Conservation (phyloP, 306 rosid species). For the Vachellia collinsii region DNA sequence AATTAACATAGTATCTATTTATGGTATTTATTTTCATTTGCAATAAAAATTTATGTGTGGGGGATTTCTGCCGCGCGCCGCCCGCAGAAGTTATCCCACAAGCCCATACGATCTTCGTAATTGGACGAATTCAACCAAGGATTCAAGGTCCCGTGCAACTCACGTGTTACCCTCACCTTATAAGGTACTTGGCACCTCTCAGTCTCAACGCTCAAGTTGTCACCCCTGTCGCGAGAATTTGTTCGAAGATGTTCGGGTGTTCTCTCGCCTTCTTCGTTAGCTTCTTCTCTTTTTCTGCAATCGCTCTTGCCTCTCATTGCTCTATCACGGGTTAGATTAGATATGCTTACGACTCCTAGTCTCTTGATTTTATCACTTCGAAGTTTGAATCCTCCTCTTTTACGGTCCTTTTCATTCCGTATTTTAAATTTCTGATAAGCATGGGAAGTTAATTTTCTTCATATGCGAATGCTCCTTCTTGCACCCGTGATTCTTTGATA, state of each 20-base stretch:
- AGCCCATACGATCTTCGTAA: not conserved
- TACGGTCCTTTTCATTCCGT: not conserved
- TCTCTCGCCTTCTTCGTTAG: too few relatives aligned
- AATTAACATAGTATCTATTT: too few relatives aligned
- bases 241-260: too few relatives aligned
- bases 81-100: not conserved
- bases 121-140: not conserved
- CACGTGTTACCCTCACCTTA: not conserved
- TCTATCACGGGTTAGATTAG: constrained; percentile 56
- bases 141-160: not conserved
- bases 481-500: not conserved
- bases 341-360: constrained; percentile 11
- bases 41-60: not conserved
- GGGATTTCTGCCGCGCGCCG: not conserved
- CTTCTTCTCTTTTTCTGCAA: constrained; percentile 45
- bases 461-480: not conserved
- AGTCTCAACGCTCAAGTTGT: too few relatives aligned
- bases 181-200: too few relatives aligned
- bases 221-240: too few relatives aligned
- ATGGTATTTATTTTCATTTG: too few relatives aligned
- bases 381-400: not conserved
- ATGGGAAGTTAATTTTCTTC: not conserved
- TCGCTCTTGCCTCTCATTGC: constrained; percentile 69
- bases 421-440: not conserved
- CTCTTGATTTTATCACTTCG: not conserved